Percentiles rank a stretch among this genome's conserved stretches.
Evolutionary conservation across 1,284 basidiomycete genomes (phyloP).

Genomic region (Afroboletus lepidellus): DNA sequence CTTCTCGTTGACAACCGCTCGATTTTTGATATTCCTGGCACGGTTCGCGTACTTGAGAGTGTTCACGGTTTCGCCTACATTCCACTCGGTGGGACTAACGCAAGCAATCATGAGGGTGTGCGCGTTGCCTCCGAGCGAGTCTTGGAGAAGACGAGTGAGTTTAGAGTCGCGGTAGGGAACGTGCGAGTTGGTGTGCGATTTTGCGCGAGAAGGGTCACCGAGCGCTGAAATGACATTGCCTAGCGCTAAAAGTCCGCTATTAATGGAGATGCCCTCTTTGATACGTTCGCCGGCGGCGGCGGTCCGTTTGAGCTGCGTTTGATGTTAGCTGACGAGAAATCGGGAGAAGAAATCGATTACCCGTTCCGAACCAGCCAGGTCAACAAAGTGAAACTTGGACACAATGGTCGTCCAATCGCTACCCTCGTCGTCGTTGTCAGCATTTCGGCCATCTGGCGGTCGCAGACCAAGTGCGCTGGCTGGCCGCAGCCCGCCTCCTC

Average conservation of each 20-base stretch:
- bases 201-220: slow-evolving; percentile 86
- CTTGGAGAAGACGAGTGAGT: slow-evolving; percentile 95
- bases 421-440: slow-evolving; percentile 54
- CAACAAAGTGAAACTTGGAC: slow-evolving; percentile 98
- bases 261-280: slow-evolving; percentile 97
- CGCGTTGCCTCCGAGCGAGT: slow-evolving; percentile 96
- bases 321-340: slow-evolving; percentile 16
- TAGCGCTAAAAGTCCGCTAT: slow-evolving; percentile 92
- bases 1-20: slow-evolving; percentile 87
- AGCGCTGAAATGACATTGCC: slow-evolving; percentile 98
- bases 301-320: slow-evolving; percentile 79
- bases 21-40: slow-evolving; percentile 96
- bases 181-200: slow-evolving; percentile 76
- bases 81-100: slow-evolving; percentile 94
- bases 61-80: slow-evolving; percentile 92
- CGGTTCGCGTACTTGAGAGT: slow-evolving; percentile 98
- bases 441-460: slow-evolving; percentile 48
- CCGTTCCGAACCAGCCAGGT: slow-evolving; percentile 94
- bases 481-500: slow-evolving; percentile 68
- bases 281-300: slow-evolving; percentile 92
- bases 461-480: slow-evolving; percentile 66
- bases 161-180: slow-evolving; percentile 96
- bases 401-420: slow-evolving; percentile 88
- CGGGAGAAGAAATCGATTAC: slow-evolving; percentile 43
- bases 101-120: slow-evolving; percentile 99